These are phyloP conservation scores for Boletus semigastroideus DNA, from an alignment of 1,284 basidiomycete species.

Conservation along the genomic window DNA sequence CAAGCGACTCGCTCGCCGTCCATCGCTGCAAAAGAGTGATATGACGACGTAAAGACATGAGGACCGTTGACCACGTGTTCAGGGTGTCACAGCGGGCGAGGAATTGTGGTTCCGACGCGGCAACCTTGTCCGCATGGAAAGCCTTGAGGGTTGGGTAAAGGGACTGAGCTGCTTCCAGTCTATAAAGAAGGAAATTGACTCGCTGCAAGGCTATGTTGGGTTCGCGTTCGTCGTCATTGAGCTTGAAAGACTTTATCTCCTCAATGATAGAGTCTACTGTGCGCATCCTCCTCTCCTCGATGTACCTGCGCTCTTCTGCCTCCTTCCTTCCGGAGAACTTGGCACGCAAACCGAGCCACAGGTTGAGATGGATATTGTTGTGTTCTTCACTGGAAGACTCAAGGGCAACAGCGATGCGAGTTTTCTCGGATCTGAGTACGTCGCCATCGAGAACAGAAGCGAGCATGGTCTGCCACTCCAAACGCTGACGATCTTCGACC, in stretches of 20 bases:
- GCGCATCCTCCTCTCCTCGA: slow-evolving; percentile 82
- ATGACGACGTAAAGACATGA: slow-evolving; percentile 76
- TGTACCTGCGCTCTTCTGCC: slow-evolving; percentile 77
- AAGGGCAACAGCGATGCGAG: slow-evolving; percentile 77
- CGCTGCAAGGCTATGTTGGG: slow-evolving; percentile 63
- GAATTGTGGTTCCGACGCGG: slow-evolving; percentile 66
- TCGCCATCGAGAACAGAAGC: slow-evolving; percentile 91
- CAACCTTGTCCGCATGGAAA: slow-evolving; percentile 77
- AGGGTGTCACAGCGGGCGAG: slow-evolving; percentile 82
- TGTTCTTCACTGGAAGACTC: slow-evolving; percentile 68
- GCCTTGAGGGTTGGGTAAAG: slow-evolving; percentile 86
- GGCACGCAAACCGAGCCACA: slow-evolving; percentile 93
- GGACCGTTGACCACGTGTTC: slow-evolving; percentile 86
- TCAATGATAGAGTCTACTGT: slow-evolving; percentile 82
- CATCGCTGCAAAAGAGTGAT: slow-evolving; percentile 80
- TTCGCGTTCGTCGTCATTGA: slow-evolving; percentile 43
- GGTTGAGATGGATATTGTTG: slow-evolving; percentile 61
- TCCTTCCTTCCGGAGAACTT: slow-evolving; percentile 78
- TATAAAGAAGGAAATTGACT: slow-evolving; percentile 73
- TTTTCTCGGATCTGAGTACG: slow-evolving; percentile 91
- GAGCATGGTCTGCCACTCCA: slow-evolving; percentile 95
- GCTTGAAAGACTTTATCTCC: slow-evolving; percentile 77
- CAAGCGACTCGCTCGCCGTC: slow-evolving; percentile 90
- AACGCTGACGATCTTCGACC: slow-evolving; percentile 73
- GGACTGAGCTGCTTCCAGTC: slow-evolving; percentile 80